Evolutionary conservation across 2,329 filamentous ascomycete species (phyloP), one percentile per base, ranked within the genome.

Genomic region (Coniochaeta prunicola): DNA sequence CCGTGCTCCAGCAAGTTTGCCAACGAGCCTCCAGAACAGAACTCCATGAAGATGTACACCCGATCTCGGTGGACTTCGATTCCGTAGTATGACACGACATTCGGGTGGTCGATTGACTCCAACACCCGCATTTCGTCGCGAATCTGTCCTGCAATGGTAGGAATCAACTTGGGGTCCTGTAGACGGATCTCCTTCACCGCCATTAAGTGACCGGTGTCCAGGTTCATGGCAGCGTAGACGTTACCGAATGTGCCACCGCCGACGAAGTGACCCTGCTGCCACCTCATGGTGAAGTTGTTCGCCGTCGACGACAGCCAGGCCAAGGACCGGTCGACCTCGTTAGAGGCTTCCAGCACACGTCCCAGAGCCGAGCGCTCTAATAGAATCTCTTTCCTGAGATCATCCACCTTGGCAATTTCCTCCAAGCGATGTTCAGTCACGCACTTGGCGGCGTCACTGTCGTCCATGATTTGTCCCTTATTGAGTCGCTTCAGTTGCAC

Each of bases 31-130:
- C 94, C 93, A 4, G 92, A 96, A 73, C 94, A 99, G 74, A 96
- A 97, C 73, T 99, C 94, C 94, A 99, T 99, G 72, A 99, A 99
- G 65, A 99, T 97, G 74, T 97, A 99, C n/a, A 99, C 94, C 70
- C 96, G 94, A 79, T 99, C 94, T 63, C 94, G 86, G 74, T 99
- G 94, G 2, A 97, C 94, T 73, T 99, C 94, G 68, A 99, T 97
- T 60, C 94, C 94, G 69, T 94, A 94, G 74, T 99, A 99, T 10
- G 92, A 93, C 24, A 99, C 96, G 61, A 99, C 91, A 70, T 99
- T 99, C 24, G 94, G 94, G 70, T 99, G 94, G 69, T 99, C 92
- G 53, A 99, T 82, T 1, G 97, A 89, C 73, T 97, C 93, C 55
- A 99, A 78, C 5, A 99, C 93, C 57, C 89, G 89, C 92, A 99